Evolutionary conservation across 208 protist species (phyloP).

Genomic region (Kentomonas sorsogonicus): DNA sequence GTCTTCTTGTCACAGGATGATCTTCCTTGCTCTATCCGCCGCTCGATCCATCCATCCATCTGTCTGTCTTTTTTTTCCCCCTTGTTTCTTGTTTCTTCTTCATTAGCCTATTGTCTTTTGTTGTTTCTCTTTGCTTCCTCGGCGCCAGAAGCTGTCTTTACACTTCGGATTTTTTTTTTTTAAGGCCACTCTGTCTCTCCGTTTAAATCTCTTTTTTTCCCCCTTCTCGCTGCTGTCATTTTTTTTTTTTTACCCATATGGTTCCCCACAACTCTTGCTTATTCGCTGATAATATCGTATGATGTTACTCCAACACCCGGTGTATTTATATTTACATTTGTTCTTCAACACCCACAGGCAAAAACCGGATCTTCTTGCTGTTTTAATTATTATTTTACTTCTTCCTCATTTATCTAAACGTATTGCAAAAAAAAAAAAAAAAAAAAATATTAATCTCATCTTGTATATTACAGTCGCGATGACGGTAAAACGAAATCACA

Average conservation of each 20-base stretch:
- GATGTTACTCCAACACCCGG: no score
- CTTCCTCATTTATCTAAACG: background rate
- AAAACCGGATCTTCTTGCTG: background rate
- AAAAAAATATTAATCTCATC: slow-evolving; percentile 13
- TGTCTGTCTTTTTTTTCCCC: slow-evolving; percentile 4
- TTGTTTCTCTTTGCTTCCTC: no score
- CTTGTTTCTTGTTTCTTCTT: slow-evolving; percentile 14
- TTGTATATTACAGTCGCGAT: no score
- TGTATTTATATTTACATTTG: no score
- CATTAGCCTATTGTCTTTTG: no score
- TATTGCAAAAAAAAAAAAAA: slow-evolving; percentile 12
- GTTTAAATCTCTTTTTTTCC: slow-evolving; percentile 4
- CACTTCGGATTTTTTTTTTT: no score
- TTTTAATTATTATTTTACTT: background rate
- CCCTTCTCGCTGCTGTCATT: slow-evolving; percentile 3
- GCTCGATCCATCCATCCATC: background rate
- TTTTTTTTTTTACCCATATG: slow-evolving; percentile 1
- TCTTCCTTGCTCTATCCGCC: background rate
- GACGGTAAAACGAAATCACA: no score
- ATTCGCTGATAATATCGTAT: no score
- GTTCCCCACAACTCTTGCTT: no score
- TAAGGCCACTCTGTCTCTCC: slow-evolving; percentile 4
- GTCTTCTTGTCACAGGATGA: no score
- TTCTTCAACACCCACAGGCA: no score
- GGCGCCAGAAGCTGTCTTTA: no score